Percentiles rank a stretch among this genome's conserved stretches.
Evolutionary conservation across 257 asterid species (phyloP).

Genomic region (Euphrasia confusa): DNA sequence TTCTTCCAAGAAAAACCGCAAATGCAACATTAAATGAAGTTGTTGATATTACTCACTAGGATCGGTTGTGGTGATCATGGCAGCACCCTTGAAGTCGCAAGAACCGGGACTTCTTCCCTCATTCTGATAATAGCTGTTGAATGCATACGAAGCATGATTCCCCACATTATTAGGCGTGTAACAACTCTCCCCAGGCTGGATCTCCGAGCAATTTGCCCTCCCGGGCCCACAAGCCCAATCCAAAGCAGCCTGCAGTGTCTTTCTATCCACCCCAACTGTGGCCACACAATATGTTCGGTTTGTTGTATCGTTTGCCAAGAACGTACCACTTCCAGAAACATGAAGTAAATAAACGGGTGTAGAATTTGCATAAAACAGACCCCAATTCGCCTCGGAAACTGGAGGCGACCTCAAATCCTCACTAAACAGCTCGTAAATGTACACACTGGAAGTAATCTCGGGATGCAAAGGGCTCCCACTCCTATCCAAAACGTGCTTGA

Average conservation of each 20-base stretch:
- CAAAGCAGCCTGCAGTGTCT: constrained; percentile 81
- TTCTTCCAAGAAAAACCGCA: background rate
- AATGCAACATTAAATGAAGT: constrained; percentile 2
- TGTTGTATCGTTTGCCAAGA: constrained; percentile 88
- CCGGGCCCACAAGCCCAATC: constrained; percentile 99
- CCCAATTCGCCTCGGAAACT: constrained; percentile 89
- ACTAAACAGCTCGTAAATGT: constrained; percentile 81
- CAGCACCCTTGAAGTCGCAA: constrained; percentile 97
- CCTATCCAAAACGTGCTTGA: constrained; percentile 67
- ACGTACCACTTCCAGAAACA: constrained; percentile 86
- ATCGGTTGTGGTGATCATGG: constrained; percentile 91
- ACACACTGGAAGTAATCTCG: constrained; percentile 72
- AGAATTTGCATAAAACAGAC: constrained; percentile 73
- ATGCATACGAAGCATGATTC: constrained; percentile 92
- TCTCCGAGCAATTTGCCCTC: constrained; percentile 87
- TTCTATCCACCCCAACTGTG: constrained; percentile 57
- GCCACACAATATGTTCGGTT: constrained; percentile 82
- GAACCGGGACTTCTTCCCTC: constrained; percentile 64
- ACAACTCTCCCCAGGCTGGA: constrained; percentile 95
- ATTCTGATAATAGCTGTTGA: constrained; percentile 88
- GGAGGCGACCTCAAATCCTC: constrained; percentile 95
- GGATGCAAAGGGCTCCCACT: constrained; percentile 92
- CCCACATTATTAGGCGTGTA: constrained; percentile 84
- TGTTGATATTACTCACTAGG: constrained; percentile 68
- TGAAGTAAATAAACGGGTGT: constrained; percentile 93